Base-by-base conservation (phyloP, 2,329 filamentous ascomycete species). In the Sporothrix inflata region DNA sequence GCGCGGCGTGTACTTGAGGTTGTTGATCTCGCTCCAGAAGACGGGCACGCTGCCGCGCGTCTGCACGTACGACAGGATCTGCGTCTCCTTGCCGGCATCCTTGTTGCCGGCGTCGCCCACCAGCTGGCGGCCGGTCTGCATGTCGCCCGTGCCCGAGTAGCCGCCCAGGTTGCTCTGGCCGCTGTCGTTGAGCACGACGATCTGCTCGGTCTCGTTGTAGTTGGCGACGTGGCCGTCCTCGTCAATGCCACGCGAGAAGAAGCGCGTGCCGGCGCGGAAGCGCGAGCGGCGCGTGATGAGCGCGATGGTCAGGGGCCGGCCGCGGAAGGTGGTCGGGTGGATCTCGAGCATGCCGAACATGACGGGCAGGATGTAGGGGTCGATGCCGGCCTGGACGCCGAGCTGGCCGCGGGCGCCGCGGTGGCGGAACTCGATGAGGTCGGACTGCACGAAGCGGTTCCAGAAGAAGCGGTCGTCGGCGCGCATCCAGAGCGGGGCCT, bases 391-490 rank as follows among this genome's bases (percentile, higher is more conserved):
- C 78, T 97, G 94, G 34, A 91, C 86, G 0, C 90, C 91, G 30
- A 86, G 85, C 70, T 92, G 88, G 71, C 89, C 87, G 74, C 91
- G 84, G 53, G 86, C 87, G 60, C 89, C 89, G 47, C 78, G 82
- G 51, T 85, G 88, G 74, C 95, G 90, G 80, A 97, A 97, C 80
- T 97, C 90, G 78, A 98, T 97, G 73, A 99, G 83, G 78, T 98
- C 94, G 8, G 92, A 91, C 80, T 95, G 93, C 66, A 98, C 88
- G 81, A 97, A 97, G 75, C 91, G 91, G 83, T 99, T 99, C 94
- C 95, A 99, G 85, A 98, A 99, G 86, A 99, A 99, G 75, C 96
- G 93, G 80, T 98, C 94, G 81, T 99, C 96, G 75, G 95, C 91
- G 76, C 94, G 87, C 85, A 92, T 91, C 96, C 96, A 99, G 72